Base-by-base conservation (phyloP, 352 stramenopile species). In the Pythium periplocum region DNA sequence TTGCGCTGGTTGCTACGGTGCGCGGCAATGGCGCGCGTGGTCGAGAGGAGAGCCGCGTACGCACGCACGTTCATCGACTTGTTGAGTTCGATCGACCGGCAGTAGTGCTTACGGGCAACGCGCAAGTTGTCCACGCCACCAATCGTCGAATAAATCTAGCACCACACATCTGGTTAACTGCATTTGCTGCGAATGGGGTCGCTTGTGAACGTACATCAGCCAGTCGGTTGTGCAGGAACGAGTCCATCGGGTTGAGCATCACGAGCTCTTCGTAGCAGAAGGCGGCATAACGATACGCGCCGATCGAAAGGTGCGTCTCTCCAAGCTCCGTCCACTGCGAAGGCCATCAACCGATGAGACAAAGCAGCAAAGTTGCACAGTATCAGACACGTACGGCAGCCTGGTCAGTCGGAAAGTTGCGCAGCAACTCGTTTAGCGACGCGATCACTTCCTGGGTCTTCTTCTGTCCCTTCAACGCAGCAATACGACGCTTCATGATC, bases 221-320 rank as follows among this genome's bases (percentile, higher is more conserved):
- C 2, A 79, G 59, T 12, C 68, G 64, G 49, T 51, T 64, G 51
- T 76, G 66, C 39, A 69, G 52, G 53, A 71, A 68, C n/a, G 66
- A 68, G 43, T 71, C 65, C 48, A 72, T 59, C 17, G 70, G 70
- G 49, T 79, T 75, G 33, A 66, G 60, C 37, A 79, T 38, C 44
- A 73, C 61, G 11, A 79, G 46, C 46, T 79, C 70, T 42, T 79
- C 70, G 40, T 70, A 79, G 68, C 70, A 76, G 54, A 76, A 79
- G 6, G 62, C 65, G 32, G 66, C 70, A 43, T 71, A 68, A 26
- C 53, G 51, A 52, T 68, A 76, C 7, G 67, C 60, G 5, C 61
- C 64, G 8, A 65, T 50, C 4, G 54, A 55, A 17, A 73, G 41
- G 55, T 79, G 60, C n/a, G 61, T 58, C 48, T 75, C 70, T 0